Conservation (phyloP, 129 eudicot species). For the Chrysanthemum seticuspe region DNA sequence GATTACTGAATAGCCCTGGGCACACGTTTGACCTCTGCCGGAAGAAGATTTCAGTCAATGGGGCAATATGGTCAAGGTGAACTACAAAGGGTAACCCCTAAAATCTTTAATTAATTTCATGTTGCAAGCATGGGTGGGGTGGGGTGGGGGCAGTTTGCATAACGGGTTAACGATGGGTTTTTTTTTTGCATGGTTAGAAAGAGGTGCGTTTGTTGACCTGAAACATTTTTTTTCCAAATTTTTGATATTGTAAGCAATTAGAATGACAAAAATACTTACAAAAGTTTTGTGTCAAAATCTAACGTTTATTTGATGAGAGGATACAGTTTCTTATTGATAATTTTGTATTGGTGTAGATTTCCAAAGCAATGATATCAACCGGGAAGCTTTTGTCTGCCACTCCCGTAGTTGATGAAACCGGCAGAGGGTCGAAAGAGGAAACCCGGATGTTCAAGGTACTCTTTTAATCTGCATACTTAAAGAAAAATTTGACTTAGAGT, state of each 20-base stretch:
- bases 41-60: conserved; percentile 94
- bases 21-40: conserved; percentile 80
- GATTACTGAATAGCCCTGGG: conserved; percentile 70
- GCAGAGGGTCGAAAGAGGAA: conserved; percentile 53
- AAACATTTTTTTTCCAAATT: too few species aligned
- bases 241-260: too few species aligned
- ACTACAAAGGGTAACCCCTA: conserved; percentile 61
- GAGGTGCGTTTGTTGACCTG: too few species aligned
- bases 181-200: too few species aligned
- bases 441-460: conserved; percentile 72
- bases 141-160: too few species aligned
- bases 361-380: conserved; percentile 62
- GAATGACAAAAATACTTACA: too few species aligned
- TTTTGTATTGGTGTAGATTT: conserved; percentile 56
- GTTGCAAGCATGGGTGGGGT: background rate
- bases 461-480: background rate
- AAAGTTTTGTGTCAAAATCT: too few species aligned
- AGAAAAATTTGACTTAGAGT: background rate
- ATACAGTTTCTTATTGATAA: background rate
- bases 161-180: too few species aligned
- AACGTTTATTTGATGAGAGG: too few species aligned
- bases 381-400: conserved; percentile 71
- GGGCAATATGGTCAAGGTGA: conserved; percentile 97
- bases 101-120: conserved; percentile 23
- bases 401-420: conserved; percentile 40